Base-by-base conservation (phyloP, 768 basidiomycete genomes). In the Tylopilus plumbeoviolaceoides region DNA sequence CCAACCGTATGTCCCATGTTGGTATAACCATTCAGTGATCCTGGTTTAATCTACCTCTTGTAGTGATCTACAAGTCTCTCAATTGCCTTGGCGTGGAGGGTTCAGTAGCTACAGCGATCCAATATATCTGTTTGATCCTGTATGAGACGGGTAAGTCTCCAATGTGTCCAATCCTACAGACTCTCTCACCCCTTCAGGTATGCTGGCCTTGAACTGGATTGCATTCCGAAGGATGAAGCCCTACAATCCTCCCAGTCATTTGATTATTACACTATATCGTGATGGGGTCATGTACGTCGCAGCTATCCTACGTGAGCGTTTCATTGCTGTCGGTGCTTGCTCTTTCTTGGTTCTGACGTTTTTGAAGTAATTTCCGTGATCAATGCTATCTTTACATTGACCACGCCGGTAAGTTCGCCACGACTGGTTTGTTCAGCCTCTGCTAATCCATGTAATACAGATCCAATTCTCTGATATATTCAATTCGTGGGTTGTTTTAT, bases 271-370 rank as follows among this genome's bases (percentile, higher is more conserved):
- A 12, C 39, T 60, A 21, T 58, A 60, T 44, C 51, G 58, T 31
- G 62, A 63, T 18, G 59, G 62, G 9, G 25, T 63, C 14, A 27
- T 63, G 44, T 63, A 63, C 18, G 28, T 63, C 30, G 51, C 48
- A 38, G 53, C 44, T 18, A 63, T 63, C n/a, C 27, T 54, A 14
- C 28, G 62, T 63, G 42, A 51, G 48, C 5, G 11, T 33, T 27
- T 28, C 27, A 3, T 27, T 15, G 7, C 31, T 12, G 11, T 12
- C 6, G 11, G 15, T 35, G 33, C 14, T n/a, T n/a, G n/a, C 14
- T 38, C n/a, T 38, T 38, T 6, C 7, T 38, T 40, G 18, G 8
- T 36, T 40, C 30, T 51, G 27, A 53, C 15, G 43, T 11, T 18
- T 25, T 21, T 42, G n/a, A 43, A 61, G 60, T 35, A 12, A 61